Evolutionary conservation across 2,329 filamentous ascomycete species (phyloP).

Genomic region (Penicillium capsulatum): DNA sequence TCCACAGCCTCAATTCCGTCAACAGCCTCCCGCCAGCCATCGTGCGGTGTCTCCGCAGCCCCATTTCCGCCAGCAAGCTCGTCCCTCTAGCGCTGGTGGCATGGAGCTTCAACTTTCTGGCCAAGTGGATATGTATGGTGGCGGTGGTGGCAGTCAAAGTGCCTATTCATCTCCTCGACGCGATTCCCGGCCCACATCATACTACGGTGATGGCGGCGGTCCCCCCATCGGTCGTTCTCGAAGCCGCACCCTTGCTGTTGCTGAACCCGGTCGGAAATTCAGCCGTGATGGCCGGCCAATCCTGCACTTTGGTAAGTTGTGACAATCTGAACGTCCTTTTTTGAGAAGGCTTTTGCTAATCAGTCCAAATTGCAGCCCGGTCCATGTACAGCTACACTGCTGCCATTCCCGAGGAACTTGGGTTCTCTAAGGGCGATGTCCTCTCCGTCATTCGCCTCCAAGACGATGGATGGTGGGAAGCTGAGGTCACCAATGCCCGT

Average conservation of each 20-base stretch:
- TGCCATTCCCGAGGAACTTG: conserved; percentile 90
- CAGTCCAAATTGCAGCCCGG: conserved; percentile 60
- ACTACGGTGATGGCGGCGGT: conserved; percentile 47
- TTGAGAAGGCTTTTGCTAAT: conserved; percentile 10
- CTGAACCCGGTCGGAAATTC: conserved; percentile 63
- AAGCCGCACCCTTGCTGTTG: conserved; percentile 84
- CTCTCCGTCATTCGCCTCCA: conserved; percentile 84
- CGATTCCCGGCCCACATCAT: conserved; percentile 47
- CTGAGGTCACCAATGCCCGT: conserved; percentile 68
- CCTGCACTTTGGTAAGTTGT: conserved; percentile 81
- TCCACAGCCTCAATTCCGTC: conserved; percentile 51
- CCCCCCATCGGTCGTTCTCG: conserved; percentile 52
- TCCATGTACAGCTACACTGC: conserved; percentile 93
- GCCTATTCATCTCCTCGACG: conserved; percentile 41
- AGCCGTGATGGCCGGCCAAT: conserved; percentile 83
- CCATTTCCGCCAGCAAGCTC: conserved; percentile 47
- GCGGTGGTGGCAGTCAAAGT: conserved; percentile 41
- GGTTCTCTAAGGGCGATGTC: conserved; percentile 87
- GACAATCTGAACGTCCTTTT: neutral
- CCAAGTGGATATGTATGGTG: conserved; percentile 54
- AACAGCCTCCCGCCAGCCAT: conserved; percentile 41
- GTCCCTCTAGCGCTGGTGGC: conserved; percentile 48
- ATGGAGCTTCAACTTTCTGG: conserved; percentile 67
- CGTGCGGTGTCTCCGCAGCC: conserved; percentile 52
- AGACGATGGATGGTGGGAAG: conserved; percentile 99